Evolutionary conservation across 345 rosid genomes (phyloP), one percentile per base, ranked within the genome.

Genomic region (Pistacia integerrima): DNA sequence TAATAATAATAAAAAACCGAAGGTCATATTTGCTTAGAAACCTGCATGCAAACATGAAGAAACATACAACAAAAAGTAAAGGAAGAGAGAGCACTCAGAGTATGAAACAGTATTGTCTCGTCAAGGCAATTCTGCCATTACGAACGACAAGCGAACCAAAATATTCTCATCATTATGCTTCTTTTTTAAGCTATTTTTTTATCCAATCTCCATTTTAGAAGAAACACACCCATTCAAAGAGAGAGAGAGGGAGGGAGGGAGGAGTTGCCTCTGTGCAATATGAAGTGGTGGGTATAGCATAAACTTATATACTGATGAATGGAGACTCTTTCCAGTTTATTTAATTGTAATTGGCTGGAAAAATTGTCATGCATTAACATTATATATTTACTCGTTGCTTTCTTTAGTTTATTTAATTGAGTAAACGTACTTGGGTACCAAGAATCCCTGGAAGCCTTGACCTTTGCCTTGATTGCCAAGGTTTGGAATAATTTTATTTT

Each of bases 141-240:
- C 63, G 80, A 48, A 67, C 84, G 81, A 69, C 84, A 76, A 83
- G 83, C 85, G 77, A 82, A 80, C 85, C 36, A 67, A 58, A 48
- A 28, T 44, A n/a, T 5, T 44, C 22, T 75, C 69, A 9, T 82
- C 88, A 83, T 71, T 25, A 68, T 76, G 73, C 76, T 66, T 30
- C 77, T 16, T 1, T 14, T 33, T 8, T 30, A 61, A 49, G 28
- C 52, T 55, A 0, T 41, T 5, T 13, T 3, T 13, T 20, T 22
- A 57, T 38, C 13, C 14, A 41, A 58, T 4, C 16, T 36, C 1
- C 38, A 56, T 2, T 4, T 6, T 14, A 4, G 36, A 55, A 14
- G 13, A 18, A 1, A 3, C 10, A 11, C 12, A 35, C 33, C 18
- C 30, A 17, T 18, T 4, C 1, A 11, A 7, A 25, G 2, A 52